Base-by-base conservation (phyloP, 331 rosid species). In the Dryas integrifolia region DNA sequence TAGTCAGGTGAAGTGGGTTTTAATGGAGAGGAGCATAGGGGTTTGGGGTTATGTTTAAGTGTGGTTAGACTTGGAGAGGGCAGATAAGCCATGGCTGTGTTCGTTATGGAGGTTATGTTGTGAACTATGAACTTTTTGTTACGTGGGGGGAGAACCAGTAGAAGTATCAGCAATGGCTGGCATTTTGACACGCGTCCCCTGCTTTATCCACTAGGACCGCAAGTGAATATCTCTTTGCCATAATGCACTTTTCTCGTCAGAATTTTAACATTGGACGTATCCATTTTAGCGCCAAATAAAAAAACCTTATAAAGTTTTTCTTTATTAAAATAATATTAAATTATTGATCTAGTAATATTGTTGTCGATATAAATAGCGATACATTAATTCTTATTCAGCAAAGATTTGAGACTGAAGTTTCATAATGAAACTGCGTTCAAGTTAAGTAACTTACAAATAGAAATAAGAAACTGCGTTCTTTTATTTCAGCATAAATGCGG, bases 61-160 rank as follows among this genome's bases (percentile, higher is more conserved):
- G 85, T 80, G 72, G 79, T 65, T 41, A 92, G 56, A 61, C 81
- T 70, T 60, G 94, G 82, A 70, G 76, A 80, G 59, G 86, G 84
- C 14, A 87, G 71, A 56, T 92, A 82, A 67, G 88, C 93, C 98
- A 90, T 92, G 56, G 69, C 12, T 74, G 67, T 26, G 10, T 30
- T 15, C 11, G 59, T 60, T 35, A 15, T 26, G 24, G 43, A 11
- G 13, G 60, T 65, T 65, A 26, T 15, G 69, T 18, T 55, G 71
- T 51, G n/a, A 8, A 50, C 46, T 9, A 15, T 44, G n/a, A 15
- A 15, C 66, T 57, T 73, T 73, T 21, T 12, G 53, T 58, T 67
- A 30, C 35, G 35, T 9, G 6, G 56, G 35, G 53, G 62, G 59
- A 53, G 65, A 73, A 39, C 75, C 15, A 57, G 15, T 35, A 16